phyloP scores from a whole-genome alignment of 805 yeast species.

The Wickerhamiella lipophila region DNA sequence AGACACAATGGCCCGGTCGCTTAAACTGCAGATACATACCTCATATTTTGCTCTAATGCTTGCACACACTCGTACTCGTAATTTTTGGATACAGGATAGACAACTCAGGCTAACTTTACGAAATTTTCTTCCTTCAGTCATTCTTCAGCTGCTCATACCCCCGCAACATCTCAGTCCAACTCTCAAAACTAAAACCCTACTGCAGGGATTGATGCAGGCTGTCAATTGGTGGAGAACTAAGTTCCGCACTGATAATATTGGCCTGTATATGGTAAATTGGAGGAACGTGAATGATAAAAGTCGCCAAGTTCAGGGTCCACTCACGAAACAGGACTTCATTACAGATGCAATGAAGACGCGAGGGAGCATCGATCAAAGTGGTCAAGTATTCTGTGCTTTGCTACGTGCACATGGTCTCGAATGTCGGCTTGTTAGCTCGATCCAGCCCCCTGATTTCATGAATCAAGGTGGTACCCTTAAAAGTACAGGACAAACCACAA shows the following conservation, averaged over 20 bases:
- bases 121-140: slow-evolving; percentile 36
- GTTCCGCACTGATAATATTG: slow-evolving; percentile 38
- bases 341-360: slow-evolving; percentile 33
- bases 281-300: slow-evolving; percentile 30
- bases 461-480: slow-evolving; percentile 16
- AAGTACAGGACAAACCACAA: slow-evolving; percentile 12
- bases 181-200: slow-evolving; percentile 49
- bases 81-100: slow-evolving; percentile 56
- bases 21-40: slow-evolving; percentile 8
- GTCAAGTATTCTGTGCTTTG: slow-evolving; percentile 76
- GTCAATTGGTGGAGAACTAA: slow-evolving; percentile 48
- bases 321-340: slow-evolving; percentile 35
- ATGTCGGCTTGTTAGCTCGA: slow-evolving; percentile 64
- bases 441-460: slow-evolving; percentile 85
- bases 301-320: slow-evolving; percentile 15
- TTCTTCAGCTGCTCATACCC: slow-evolving; percentile 39
- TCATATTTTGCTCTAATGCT: slow-evolving; percentile 21
- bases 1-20: slow-evolving; percentile 1
- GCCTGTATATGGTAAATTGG: slow-evolving; percentile 37
- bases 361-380: slow-evolving; percentile 69
- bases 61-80: slow-evolving; percentile 54
- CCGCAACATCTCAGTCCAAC: slow-evolving; percentile 32
- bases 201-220: slow-evolving; percentile 63
- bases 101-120: slow-evolving; percentile 33
- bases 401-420: slow-evolving; percentile 57